These are phyloP conservation scores for Planoprotostelium fungivorum DNA, from an alignment of 78 protist species.

Conservation along the genomic window DNA sequence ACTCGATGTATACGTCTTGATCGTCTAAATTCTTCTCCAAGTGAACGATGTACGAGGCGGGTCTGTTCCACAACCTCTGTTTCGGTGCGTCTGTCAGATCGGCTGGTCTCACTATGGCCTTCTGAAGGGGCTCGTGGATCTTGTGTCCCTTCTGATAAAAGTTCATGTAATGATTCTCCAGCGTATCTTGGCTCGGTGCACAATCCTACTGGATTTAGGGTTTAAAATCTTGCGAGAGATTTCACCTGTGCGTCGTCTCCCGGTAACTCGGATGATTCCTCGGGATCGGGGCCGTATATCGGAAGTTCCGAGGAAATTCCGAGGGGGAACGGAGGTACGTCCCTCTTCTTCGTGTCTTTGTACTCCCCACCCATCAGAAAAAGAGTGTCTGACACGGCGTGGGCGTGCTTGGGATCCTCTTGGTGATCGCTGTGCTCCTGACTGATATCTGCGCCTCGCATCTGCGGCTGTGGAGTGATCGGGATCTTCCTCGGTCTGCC, in stretches of 20 bases:
- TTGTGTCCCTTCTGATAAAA: not conserved
- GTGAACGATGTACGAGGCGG: not conserved
- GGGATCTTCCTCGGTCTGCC: not conserved
- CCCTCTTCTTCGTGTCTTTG: not conserved
- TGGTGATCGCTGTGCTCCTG: not conserved
- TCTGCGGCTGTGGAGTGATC: not conserved
- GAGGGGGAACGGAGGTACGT: not conserved
- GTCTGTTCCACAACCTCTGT: not conserved
- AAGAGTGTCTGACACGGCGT: not conserved
- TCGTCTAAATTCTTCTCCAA: conserved; percentile 10
- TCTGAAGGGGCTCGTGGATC: not conserved
- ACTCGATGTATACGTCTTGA: conserved; percentile 19
- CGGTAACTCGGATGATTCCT: not conserved
- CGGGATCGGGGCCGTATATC: not conserved
- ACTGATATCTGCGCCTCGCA: not conserved
- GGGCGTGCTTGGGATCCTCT: not conserved
- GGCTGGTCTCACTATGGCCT: not conserved
- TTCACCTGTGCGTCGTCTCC: not conserved
- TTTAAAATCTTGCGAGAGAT: not conserved
- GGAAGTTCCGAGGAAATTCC: not conserved
- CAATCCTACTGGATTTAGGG: not conserved
- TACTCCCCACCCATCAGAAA: not conserved
- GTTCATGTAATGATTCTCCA: not conserved
- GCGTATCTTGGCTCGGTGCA: not conserved
- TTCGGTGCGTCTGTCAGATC: not conserved